These are phyloP conservation scores for Tolypocladium capitatum DNA, from an alignment of 2,329 filamentous ascomycete genomes.

Conservation along the genomic window DNA sequence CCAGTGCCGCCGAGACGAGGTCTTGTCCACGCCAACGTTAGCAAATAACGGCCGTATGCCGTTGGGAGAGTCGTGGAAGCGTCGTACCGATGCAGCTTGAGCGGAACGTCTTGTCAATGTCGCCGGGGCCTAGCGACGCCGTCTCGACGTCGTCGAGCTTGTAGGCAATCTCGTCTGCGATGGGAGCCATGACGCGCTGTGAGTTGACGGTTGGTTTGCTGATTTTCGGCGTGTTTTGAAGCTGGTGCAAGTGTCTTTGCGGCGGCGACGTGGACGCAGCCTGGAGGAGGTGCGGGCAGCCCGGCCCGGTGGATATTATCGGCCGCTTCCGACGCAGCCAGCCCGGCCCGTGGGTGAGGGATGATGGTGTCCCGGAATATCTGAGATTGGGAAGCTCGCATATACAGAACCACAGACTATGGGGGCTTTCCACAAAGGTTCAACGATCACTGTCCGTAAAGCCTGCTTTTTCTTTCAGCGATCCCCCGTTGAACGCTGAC, in stretches of 20 bases:
- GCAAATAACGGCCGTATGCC: background rate
- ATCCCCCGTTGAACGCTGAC: too few species aligned
- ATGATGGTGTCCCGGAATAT: too few species aligned
- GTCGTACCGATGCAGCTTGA: constrained; percentile 46
- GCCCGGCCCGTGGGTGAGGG: too few species aligned
- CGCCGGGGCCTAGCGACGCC: constrained; percentile 32
- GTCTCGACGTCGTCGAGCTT: constrained; percentile 41
- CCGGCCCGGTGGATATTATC: background rate
- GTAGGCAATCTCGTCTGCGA: constrained; percentile 36
- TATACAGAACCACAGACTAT: too few species aligned
- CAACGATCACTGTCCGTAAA: too few species aligned
- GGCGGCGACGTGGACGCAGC: too few species aligned
- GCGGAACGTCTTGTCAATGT: constrained; percentile 49
- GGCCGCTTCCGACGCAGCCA: constrained; percentile 6
- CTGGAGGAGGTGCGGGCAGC: background rate
- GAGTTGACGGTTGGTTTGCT: background rate
- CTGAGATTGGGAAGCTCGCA: too few species aligned
- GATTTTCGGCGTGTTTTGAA: background rate
- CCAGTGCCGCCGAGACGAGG: constrained; percentile 45
- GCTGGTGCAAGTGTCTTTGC: background rate
- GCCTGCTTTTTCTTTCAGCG: too few species aligned
- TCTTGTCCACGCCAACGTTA: constrained; percentile 25
- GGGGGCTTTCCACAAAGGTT: too few species aligned
- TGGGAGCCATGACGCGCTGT: constrained; percentile 17
- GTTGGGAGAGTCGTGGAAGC: constrained; percentile 1